These are phyloP conservation scores for Aspergillus ellipticus DNA, from an alignment of 495 filamentous ascomycete species.

Conservation along the genomic window DNA sequence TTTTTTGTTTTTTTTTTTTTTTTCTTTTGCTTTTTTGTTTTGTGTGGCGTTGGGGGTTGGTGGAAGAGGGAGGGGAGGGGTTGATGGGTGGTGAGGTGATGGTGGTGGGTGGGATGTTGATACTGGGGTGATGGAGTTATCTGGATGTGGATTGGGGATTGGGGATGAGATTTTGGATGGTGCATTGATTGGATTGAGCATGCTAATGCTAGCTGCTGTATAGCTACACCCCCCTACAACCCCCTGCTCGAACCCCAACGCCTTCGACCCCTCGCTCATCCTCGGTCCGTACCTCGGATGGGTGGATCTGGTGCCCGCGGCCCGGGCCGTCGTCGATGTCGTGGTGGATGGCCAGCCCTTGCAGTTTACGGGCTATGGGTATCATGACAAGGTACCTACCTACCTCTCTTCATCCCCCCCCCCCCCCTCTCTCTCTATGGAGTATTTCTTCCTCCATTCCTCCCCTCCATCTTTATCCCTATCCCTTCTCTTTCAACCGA, in stretches of 20 bases:
- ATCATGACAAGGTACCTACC: conserved; percentile 37
- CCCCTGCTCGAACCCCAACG: background rate
- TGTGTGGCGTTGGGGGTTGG: background rate
- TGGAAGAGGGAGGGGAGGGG: background rate
- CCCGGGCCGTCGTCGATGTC: conserved; percentile 26
- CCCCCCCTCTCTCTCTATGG: background rate
- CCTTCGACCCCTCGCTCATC: conserved; percentile 14
- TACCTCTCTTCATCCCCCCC: background rate
- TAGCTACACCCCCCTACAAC: conserved; percentile 5
- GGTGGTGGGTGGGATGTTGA: too few relatives aligned
- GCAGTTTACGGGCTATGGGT: conserved; percentile 33
- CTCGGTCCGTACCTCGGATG: conserved; percentile 33
- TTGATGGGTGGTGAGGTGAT: background rate
- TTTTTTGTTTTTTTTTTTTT: background rate
- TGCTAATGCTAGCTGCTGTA: too few relatives aligned
- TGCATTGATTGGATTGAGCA: too few relatives aligned
- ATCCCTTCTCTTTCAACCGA: background rate
- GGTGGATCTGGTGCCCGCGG: conserved; percentile 33
- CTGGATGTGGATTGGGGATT: too few relatives aligned
- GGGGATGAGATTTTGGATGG: too few relatives aligned
- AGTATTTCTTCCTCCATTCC: background rate
- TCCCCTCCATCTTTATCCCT: background rate
- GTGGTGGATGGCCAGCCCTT: conserved; percentile 22
- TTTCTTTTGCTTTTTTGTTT: background rate
- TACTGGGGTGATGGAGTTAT: too few relatives aligned